Base-by-base conservation (phyloP, 768 basidiomycete genomes). In the Trametes punicea region DNA sequence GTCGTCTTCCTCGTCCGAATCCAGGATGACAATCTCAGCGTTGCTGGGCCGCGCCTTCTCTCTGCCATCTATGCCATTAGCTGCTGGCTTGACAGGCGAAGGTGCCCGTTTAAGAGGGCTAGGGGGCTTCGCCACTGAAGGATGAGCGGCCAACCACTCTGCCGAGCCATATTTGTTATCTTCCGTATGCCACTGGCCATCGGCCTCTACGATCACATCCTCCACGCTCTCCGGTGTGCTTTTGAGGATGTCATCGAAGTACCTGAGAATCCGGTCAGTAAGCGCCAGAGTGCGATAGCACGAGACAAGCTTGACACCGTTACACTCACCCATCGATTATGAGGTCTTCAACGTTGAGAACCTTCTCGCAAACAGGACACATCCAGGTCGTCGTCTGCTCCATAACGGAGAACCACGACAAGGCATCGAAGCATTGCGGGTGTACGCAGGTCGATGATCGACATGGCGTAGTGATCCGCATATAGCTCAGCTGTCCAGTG, bases 311-410 rank as follows among this genome's bases (percentile, higher is more conserved):
- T 27, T 42, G 18, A 18, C 38, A 39, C n/a, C n/a, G n/a, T 47
- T 20, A 11, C n/a, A 67, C 82, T 39, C 70, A 93, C 95, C 93
- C 95, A 67, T 99, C 97, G 55, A 96, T 79, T 33, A 97, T 87
- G 31, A 99, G 74, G 57, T 98, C 92, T 30, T 88, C 87, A 18
- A 82, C 74, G 60, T 86, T 82, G 50, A 99, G 70, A 42, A 78
- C 74, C 65, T 82, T 85, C 69, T 93, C 91, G 71, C 97, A 98
- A 39, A 93, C 88, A 25, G 97, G 96, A 71, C 97, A 98, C 42
- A 88, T 71, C 88, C 91, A 99, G 27, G 93, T 94, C 2, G 96
- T 97, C 8, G 94, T 98, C 73, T 92, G 87, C 66, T 96, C 91
- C 84, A 97, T 98, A 69, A 96, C 84, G 4, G 87, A 87, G 66